Percentiles rank a stretch among this genome's conserved stretches.
phyloP scores from a whole-genome alignment of 2,329 filamentous ascomycete species.

The Paracoccidioides lutzii region DNA sequence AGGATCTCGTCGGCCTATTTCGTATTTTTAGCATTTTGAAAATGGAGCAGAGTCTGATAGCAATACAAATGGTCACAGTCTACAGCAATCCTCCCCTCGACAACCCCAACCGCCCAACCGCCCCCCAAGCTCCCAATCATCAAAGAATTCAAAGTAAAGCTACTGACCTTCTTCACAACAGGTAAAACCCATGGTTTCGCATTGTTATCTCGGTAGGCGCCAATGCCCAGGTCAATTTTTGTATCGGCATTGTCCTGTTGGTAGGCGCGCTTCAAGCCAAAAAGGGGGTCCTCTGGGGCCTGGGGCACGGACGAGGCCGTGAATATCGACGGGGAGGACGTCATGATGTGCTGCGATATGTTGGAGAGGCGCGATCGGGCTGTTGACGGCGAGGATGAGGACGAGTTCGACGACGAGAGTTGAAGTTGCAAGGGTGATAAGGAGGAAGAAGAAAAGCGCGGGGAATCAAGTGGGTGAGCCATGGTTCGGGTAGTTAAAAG shows the following conservation, averaged over 20 bases:
- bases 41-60: background rate
- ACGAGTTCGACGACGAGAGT: background rate
- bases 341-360: conserved; percentile 11
- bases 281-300: conserved; percentile 89
- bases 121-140: too few relatives aligned
- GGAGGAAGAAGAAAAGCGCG: background rate
- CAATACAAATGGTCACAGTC: background rate
- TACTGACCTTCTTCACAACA: conserved; percentile 80
- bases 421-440: background rate
- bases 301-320: conserved; percentile 65
- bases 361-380: conserved; percentile 9
- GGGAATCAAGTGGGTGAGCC: too few relatives aligned
- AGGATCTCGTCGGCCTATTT: conserved; percentile 77
- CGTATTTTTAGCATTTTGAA: conserved; percentile 1
- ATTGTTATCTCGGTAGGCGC: conserved; percentile 87
- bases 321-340: conserved; percentile 49
- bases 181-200: conserved; percentile 96
- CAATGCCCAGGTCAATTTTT: conserved; percentile 92
- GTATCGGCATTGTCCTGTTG: conserved; percentile 59
- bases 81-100: background rate
- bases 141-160: background rate
- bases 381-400: conserved; percentile 3
- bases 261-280: conserved; percentile 82
- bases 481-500: too few relatives aligned
- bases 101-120: background rate